Base-by-base conservation (phyloP, 148 eudicot species). In the Arbutus unedo region DNA sequence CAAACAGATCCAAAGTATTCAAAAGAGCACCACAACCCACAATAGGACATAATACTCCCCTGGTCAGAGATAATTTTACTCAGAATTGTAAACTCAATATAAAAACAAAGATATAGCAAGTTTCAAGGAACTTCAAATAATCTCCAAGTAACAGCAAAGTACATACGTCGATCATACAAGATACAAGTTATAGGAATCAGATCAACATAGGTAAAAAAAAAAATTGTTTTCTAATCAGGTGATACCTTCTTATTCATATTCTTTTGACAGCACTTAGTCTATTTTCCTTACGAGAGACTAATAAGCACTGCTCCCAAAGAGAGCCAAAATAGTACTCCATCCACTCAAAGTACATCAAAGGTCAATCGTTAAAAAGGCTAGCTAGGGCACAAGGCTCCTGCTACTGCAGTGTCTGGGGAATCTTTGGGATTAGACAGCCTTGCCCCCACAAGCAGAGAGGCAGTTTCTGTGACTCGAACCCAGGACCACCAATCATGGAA, bases 1-100 rank as follows among this genome's bases (percentile, higher is more conserved):
- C 99, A 84, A 96, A 96, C 47, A 82, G 89, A 78, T 92, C 94
- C 82, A 91, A 82, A 23, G 97, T 91, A 66, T 81, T 89, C 88
- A 94, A 79, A 23, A 66, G 83, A 75, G 97, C 94, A 72, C 93
- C 92, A 85, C 99, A 96, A 16, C 99, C 95, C 81, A 88, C 98
- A 81, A 96, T 91, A 31, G 99, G 98, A 87, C 98, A 96, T 81
- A 82, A 87, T 72, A 94, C 82, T 79, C 86, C 86, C 85, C 98
- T 94, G 91, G 76, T 50, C 82, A 70, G 60, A 23, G 25, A 70
- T 70, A 31, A 10, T 54, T 53, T 66, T 70, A 43, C 44, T 56
- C 14, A 74, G 53, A 75, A 43, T 57, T 23, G 57, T 18, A 4
- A 45, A 68, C 49, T 54, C 45, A 49, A 16, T 45, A n/a, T 43